Percentiles rank a stretch among this genome's conserved stretches.
Evolutionary conservation across 2,329 filamentous ascomycete genomes (phyloP).

Genomic region (Pseudocercospora fijiensis): DNA sequence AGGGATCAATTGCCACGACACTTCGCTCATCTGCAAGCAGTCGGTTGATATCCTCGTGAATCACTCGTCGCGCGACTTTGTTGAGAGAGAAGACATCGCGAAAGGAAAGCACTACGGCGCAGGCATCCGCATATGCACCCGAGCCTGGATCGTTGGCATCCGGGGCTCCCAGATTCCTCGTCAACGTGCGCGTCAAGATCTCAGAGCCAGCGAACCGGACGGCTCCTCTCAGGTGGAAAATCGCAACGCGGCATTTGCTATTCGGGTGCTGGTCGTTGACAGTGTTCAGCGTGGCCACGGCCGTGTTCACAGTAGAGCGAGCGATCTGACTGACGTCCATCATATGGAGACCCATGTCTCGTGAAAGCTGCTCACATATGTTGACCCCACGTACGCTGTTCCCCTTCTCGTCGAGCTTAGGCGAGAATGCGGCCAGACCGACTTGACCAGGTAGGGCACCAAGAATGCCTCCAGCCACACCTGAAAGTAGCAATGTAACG

Average conservation of each 20-base stretch:
- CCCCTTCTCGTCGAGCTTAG: background rate
- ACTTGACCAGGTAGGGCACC: background rate
- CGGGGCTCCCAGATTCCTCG: background rate
- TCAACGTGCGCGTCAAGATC: background rate
- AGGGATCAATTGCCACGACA: background rate
- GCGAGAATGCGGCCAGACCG: background rate
- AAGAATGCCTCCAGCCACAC: background rate
- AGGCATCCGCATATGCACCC: slow-evolving; percentile 26
- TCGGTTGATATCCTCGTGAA: background rate
- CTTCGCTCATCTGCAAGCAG: background rate
- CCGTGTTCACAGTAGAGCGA: background rate
- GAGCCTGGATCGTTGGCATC: slow-evolving; percentile 23
- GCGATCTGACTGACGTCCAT: background rate
- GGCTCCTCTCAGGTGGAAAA: background rate
- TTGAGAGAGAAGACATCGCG: slow-evolving; percentile 29
- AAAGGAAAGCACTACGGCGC: slow-evolving; percentile 29
- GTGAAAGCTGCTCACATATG: background rate
- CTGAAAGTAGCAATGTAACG: background rate
- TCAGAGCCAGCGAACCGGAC: background rate
- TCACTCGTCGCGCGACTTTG: slow-evolving; percentile 25
- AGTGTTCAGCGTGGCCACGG: background rate
- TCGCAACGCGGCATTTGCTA: background rate
- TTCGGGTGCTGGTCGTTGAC: background rate
- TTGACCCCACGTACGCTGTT: background rate
- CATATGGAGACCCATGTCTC: background rate